Evolutionary conservation across 345 rosid genomes (phyloP).

Genomic region (Microthlaspi erraticum): DNA sequence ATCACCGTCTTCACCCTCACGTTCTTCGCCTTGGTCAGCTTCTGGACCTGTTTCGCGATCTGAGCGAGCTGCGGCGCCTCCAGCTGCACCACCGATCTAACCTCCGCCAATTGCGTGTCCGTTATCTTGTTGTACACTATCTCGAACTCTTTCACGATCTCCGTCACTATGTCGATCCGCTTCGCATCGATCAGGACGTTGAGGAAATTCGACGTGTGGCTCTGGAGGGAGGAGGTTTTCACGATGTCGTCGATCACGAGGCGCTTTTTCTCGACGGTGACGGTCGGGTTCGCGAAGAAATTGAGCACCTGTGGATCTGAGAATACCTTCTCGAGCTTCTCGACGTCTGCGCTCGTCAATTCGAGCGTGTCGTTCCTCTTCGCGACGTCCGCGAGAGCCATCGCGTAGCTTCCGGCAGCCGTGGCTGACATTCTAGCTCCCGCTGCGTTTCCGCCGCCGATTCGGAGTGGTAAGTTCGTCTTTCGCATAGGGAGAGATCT

Average conservation of each 20-base stretch:
- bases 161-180: slow-evolving; percentile 61
- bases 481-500: slow-evolving; percentile 48
- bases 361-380: slow-evolving; percentile 65
- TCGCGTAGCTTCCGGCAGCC: slow-evolving; percentile 75
- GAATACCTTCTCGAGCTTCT: slow-evolving; percentile 75
- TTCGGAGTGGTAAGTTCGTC: slow-evolving; percentile 47
- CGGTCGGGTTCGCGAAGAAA: slow-evolving; percentile 72
- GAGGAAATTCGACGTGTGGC: slow-evolving; percentile 67
- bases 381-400: slow-evolving; percentile 78
- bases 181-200: slow-evolving; percentile 72
- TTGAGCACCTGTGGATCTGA: slow-evolving; percentile 51
- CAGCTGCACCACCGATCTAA: slow-evolving; percentile 79
- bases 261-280: slow-evolving; percentile 56
- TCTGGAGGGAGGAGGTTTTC: slow-evolving; percentile 56
- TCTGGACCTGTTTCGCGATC: slow-evolving; percentile 95
- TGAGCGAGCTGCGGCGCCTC: slow-evolving; percentile 82
- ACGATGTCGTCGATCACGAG: slow-evolving; percentile 64
- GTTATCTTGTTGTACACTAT: slow-evolving; percentile 64
- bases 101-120: slow-evolving; percentile 77
- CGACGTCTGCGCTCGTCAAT: slow-evolving; percentile 70
- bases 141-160: slow-evolving; percentile 82
- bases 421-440: slow-evolving; percentile 66
- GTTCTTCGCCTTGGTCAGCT: slow-evolving; percentile 79
- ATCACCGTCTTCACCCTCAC: slow-evolving; percentile 82
- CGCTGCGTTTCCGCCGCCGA: slow-evolving; percentile 43